A percentile compares a stretch with the other conserved stretches of the same genome.
These are phyloP conservation scores for Leishmania amazonensis DNA, from an alignment of 208 protist species.

Conservation along the genomic window DNA sequence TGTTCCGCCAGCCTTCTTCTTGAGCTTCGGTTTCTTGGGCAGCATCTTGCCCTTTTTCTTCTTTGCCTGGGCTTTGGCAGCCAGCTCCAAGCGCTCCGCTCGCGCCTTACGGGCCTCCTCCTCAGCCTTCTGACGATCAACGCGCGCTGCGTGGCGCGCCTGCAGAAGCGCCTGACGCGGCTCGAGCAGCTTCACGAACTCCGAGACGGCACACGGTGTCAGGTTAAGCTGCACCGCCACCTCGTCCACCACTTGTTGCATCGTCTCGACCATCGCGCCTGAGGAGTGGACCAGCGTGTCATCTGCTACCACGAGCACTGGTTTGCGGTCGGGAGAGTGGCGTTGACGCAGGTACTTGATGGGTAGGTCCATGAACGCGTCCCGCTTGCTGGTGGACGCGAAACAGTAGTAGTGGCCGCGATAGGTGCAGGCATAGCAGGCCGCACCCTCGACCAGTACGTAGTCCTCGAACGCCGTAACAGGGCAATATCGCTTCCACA, in stretches of 20 bases:
- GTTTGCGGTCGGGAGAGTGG: slow-evolving; percentile 30
- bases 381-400: slow-evolving; percentile 52
- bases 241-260: slow-evolving; percentile 12
- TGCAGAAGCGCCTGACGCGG: slow-evolving; percentile 30
- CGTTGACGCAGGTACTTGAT: slow-evolving; percentile 48
- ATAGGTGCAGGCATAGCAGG: slow-evolving; percentile 67
- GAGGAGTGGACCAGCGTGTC: slow-evolving; percentile 23
- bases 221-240: slow-evolving; percentile 14
- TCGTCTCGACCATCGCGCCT: slow-evolving; percentile 4
- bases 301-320: slow-evolving; percentile 63
- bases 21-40: slow-evolving; percentile 34
- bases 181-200: slow-evolving; percentile 16
- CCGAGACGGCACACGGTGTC: slow-evolving; percentile 8
- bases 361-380: slow-evolving; percentile 67
- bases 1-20: slow-evolving; percentile 11
- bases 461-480: slow-evolving; percentile 71
- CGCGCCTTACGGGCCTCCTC: slow-evolving; percentile 49
- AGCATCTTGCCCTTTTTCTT: slow-evolving; percentile 48
- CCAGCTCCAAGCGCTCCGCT: slow-evolving; percentile 66
- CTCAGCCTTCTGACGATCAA: slow-evolving; percentile 42
- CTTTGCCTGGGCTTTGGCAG: slow-evolving; percentile 43
- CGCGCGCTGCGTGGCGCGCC: slow-evolving; percentile 30
- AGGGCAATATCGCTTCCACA: slow-evolving; percentile 86
- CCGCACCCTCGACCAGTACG: slow-evolving; percentile 75
- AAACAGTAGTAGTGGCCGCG: slow-evolving; percentile 65